Base-by-base conservation (phyloP, 257 asterid species). In the Phtheirospermum japonicum region DNA sequence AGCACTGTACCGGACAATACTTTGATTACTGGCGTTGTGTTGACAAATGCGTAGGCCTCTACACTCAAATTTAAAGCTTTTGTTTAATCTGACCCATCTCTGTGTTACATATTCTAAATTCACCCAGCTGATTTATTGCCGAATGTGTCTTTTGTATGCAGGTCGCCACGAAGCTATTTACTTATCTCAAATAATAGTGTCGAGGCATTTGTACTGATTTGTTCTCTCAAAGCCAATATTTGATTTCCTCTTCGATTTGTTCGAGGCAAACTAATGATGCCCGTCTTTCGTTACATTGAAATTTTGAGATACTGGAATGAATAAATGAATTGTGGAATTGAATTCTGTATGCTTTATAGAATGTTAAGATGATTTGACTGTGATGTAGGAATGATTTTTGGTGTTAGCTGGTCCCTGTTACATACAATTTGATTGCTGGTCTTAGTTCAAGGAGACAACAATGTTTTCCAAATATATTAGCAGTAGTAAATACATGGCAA, bases 1-100 rank as follows among this genome's bases (percentile, higher is more conserved):
- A 82, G 74, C 95, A 89, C 67, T 89, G 97, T 64, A 86, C 96
- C 0, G 97, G 97, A 39, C 97, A 89, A 69, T 84, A 81, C 79
- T 89, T 89, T 54, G 97, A 89, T 69, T 86, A 82, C 54, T 86
- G 93, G 88, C 85, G 80, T 36, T 89, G 97, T 32, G 77, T 89
- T 13, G 97, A 89, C 82, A 71, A 64, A 77, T 82, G 88, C 19
- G 95, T 84, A 85, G 64, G 90, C 33, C 9, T 40, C 57, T 9
- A 18, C 13, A 18, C 28, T 46, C 67, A 61, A 5, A 11, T 9
- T 49, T 6, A 16, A 23, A 65, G n/a, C 5, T 56, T 31, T 32
- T 31, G 26, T 10, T 61, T 10, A 39, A 30, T 20, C 37, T n/a
- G 9, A 32, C 5, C 6, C 16, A 3, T 23, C 53, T 19, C 58